These are phyloP conservation scores for Pisolithus microcarpus DNA, from an alignment of 768 basidiomycete species.

Conservation along the genomic window DNA sequence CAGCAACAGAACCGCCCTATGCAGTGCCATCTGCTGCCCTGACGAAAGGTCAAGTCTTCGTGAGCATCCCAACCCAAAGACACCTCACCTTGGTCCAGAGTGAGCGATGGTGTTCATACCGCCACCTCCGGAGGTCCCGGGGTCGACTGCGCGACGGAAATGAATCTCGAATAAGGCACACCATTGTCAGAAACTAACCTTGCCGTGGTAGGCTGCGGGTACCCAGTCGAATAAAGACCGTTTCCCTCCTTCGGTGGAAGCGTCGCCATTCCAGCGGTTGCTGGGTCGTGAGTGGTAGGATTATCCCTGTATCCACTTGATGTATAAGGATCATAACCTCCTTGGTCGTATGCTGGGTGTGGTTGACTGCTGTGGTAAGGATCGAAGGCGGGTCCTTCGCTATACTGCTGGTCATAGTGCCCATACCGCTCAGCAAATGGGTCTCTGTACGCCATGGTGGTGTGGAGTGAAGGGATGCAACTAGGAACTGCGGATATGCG, in stretches of 20 bases:
- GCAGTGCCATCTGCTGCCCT: constrained; percentile 59
- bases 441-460: constrained; percentile 45
- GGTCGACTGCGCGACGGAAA: constrained; percentile 10
- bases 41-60: background rate
- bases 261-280: constrained; percentile 7
- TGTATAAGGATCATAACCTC: constrained; percentile 26
- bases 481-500: background rate
- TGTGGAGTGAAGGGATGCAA: background rate
- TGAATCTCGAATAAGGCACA: background rate
- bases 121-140: constrained; percentile 40
- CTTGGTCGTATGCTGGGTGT: constrained; percentile 49
- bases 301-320: constrained; percentile 34
- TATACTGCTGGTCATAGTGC: constrained; percentile 27
- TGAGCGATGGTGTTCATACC: constrained; percentile 51
- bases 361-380: constrained; percentile 39
- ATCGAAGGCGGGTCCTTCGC: constrained; percentile 33
- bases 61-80: background rate
- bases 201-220: constrained; percentile 27
- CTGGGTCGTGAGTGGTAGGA: constrained; percentile 15
- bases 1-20: constrained; percentile 71
- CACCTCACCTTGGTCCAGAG: constrained; percentile 58
- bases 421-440: constrained; percentile 38
- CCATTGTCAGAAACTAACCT: constrained; percentile 18
- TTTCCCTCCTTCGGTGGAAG: constrained; percentile 23
- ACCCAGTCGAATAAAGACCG: constrained; percentile 38